Evolutionary conservation across 2,329 filamentous ascomycete genomes (phyloP).

Genomic region (Ceratocystis lukuohia): DNA sequence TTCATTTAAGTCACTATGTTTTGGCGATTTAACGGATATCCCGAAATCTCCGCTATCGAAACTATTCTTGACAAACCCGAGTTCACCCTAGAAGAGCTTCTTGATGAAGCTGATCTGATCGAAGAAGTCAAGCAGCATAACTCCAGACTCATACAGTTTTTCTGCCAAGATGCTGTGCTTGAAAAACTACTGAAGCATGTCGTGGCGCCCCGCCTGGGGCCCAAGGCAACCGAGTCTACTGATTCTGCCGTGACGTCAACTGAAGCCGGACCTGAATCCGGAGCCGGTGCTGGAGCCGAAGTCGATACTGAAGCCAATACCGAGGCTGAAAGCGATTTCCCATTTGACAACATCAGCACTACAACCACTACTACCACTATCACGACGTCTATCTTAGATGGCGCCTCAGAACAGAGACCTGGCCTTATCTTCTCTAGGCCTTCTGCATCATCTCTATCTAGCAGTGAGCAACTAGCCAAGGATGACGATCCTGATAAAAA

Average conservation of each 20-base stretch:
- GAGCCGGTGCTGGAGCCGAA: constrained; percentile 27
- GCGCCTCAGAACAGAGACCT: constrained; percentile 23
- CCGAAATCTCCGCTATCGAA: constrained; percentile 92
- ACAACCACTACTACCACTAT: background rate
- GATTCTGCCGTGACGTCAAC: constrained; percentile 24
- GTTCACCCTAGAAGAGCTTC: constrained; percentile 85
- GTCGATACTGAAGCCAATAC: background rate
- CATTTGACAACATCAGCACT: constrained; percentile 1
- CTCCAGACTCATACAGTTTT: constrained; percentile 89
- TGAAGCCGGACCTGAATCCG: background rate
- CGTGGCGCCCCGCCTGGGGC: constrained; percentile 58
- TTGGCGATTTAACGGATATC: constrained; percentile 98
- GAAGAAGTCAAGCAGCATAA: constrained; percentile 98
- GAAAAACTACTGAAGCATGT: constrained; percentile 84
- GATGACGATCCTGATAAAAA: constrained; percentile 77
- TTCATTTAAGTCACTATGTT: constrained; percentile 61
- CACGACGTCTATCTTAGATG: constrained; percentile 14
- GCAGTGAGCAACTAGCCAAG: constrained; percentile 35
- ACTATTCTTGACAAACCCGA: constrained; percentile 93
- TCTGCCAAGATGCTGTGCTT: constrained; percentile 75
- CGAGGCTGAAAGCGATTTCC: constrained; percentile 31
- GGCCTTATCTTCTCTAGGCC: constrained; percentile 35
- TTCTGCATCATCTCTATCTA: constrained; percentile 40
- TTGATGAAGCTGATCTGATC: constrained; percentile 91
- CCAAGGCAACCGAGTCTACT: constrained; percentile 37